phyloP scores from a whole-genome alignment of 345 rosid genomes.

The Crucihimalaya himalaica region DNA sequence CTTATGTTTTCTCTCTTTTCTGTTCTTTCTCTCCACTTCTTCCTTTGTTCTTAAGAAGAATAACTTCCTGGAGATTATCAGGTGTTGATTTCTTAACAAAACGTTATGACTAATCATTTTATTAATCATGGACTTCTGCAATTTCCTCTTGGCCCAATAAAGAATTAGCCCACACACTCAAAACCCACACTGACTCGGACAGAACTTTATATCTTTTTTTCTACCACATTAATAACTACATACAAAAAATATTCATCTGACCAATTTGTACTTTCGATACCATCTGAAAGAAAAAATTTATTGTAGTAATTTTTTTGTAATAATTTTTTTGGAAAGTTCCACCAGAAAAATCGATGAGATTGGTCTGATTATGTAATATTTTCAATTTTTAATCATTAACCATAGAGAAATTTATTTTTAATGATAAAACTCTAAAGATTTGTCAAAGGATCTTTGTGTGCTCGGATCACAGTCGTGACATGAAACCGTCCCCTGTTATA shows the following conservation, averaged over 20 bases:
- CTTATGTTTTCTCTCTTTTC: no score
- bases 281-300: slow-evolving; percentile 4
- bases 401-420: neutral
- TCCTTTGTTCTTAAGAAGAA: no score
- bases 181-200: no score
- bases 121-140: no score
- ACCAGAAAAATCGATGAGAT: slow-evolving; percentile 26
- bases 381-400: neutral
- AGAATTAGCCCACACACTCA: no score
- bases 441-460: slow-evolving; percentile 15
- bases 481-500: slow-evolving; percentile 32
- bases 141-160: no score
- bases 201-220: neutral
- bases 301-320: neutral
- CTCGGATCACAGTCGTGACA: slow-evolving; percentile 36
- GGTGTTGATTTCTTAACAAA: no score
- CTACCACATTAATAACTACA: neutral
- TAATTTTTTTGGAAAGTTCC: slow-evolving; percentile 3
- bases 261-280: slow-evolving; percentile 16
- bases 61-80: no score
- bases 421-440: slow-evolving; percentile 5
- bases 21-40: no score
- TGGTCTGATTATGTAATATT: slow-evolving; percentile 11
- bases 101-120: no score
- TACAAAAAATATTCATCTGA: neutral